Evolutionary conservation across 2,329 filamentous ascomycete genomes (phyloP).

Genomic region (Beauveria rudraprayagi): DNA sequence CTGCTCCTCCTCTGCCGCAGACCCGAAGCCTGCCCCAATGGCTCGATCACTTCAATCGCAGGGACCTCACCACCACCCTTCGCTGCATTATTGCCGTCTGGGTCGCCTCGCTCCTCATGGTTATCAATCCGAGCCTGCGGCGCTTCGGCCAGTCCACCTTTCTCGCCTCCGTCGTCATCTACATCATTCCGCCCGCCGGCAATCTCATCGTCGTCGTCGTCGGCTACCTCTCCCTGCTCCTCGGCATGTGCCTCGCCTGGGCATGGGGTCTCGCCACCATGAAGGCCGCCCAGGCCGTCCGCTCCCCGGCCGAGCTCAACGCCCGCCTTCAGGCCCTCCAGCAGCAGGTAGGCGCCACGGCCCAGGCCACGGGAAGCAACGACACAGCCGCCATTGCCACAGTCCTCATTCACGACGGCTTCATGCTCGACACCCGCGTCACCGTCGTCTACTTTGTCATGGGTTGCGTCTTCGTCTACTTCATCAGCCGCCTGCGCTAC

Average conservation of each 20-base stretch:
- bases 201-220: slow-evolving; percentile 39
- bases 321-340: slow-evolving; percentile 26
- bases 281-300: slow-evolving; percentile 37
- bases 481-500: slow-evolving; percentile 33
- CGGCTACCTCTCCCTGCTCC: slow-evolving; percentile 31
- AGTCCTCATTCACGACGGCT: slow-evolving; percentile 34
- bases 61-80: slow-evolving; percentile 38
- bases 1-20: not conserved
- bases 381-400: slow-evolving; percentile 13
- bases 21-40: slow-evolving; percentile 19
- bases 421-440: slow-evolving; percentile 39
- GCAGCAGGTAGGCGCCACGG: slow-evolving; percentile 26
- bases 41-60: slow-evolving; percentile 38
- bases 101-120: slow-evolving; percentile 36
- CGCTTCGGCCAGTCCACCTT: slow-evolving; percentile 37
- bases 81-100: slow-evolving; percentile 39
- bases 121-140: slow-evolving; percentile 34
- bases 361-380: slow-evolving; percentile 18
- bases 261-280: slow-evolving; percentile 41
- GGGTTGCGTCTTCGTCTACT: slow-evolving; percentile 36
- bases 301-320: slow-evolving; percentile 31
- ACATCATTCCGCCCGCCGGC: slow-evolving; percentile 36
- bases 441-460: slow-evolving; percentile 30
- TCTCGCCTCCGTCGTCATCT: slow-evolving; percentile 33
- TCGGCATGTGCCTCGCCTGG: slow-evolving; percentile 41